A percentile compares a stretch with the other conserved stretches of the same genome.
These are phyloP conservation scores for Eremochloa ophiuroides DNA, from an alignment of 176 grass and related monocot species.

Conservation along the genomic window DNA sequence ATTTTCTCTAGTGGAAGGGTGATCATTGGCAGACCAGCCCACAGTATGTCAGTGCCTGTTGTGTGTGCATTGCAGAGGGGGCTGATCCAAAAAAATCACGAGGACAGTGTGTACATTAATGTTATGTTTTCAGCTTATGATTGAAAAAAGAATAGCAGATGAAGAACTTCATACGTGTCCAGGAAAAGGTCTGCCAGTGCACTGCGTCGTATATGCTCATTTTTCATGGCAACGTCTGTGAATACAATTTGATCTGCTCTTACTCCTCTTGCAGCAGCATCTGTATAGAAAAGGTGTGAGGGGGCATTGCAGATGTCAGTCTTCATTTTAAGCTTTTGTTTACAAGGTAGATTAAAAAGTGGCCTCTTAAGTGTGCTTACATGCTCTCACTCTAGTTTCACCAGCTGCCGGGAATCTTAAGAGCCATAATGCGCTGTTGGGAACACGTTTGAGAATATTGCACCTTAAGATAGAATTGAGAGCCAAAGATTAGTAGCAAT, in stretches of 20 bases:
- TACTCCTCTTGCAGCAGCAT: conserved; percentile 75
- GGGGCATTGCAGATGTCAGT: neutral
- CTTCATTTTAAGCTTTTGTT: neutral
- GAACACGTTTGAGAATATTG: conserved; percentile 83
- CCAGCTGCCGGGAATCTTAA: conserved; percentile 81
- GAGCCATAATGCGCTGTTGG: conserved; percentile 78
- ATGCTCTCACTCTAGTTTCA: conserved; percentile 67
- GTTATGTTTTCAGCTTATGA: neutral
- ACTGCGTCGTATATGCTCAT: conserved; percentile 82
- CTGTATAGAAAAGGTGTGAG: conserved; percentile 23
- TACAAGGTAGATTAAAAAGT: neutral
- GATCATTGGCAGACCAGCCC: conserved; percentile 89
- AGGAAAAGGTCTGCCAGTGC: conserved; percentile 86
- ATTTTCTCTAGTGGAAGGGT: conserved; percentile 90
- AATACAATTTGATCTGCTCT: conserved; percentile 81
- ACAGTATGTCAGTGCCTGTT: conserved; percentile 81
- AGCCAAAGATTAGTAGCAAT: neutral
- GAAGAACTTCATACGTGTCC: conserved; percentile 62
- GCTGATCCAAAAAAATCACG: conserved; percentile 31
- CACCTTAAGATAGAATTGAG: conserved; percentile 46
- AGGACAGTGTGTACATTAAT: neutral
- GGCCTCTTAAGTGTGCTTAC: conserved; percentile 45
- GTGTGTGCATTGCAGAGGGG: conserved; percentile 92
- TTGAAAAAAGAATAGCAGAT: neutral
- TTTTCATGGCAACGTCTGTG: conserved; percentile 91